Percentiles rank a stretch among this genome's conserved stretches.
Conservation (phyloP, 805 yeast species). For the Ogataea methanolica region DNA sequence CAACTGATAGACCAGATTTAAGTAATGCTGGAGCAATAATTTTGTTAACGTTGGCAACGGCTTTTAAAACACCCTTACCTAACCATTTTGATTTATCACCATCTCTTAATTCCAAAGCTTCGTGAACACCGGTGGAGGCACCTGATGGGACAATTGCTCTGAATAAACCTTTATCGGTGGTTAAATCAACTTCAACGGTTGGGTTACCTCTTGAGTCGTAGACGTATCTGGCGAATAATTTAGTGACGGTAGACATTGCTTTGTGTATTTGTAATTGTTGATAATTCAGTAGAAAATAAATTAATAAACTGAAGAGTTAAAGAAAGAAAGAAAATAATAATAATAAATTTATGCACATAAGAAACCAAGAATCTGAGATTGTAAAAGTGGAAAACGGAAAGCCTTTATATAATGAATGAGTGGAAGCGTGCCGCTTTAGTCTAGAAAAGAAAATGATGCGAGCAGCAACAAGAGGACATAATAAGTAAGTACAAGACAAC, state of each 20-base stretch:
- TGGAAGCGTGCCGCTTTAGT: too few relatives aligned
- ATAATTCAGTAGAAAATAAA: too few relatives aligned
- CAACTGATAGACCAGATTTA: slow-evolving; percentile 75
- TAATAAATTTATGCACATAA: too few relatives aligned
- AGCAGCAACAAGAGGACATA: too few relatives aligned
- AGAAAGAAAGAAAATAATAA: too few relatives aligned
- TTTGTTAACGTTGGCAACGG: slow-evolving; percentile 93
- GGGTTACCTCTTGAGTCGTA: slow-evolving; percentile 99
- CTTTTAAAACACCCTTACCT: slow-evolving; percentile 98
- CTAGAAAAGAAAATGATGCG: too few relatives aligned
- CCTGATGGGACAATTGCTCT: slow-evolving; percentile 99
- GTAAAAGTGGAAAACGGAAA: too few relatives aligned
- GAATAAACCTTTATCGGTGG: slow-evolving; percentile 91
- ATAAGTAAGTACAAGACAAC: too few relatives aligned
- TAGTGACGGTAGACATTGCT: slow-evolving; percentile 59
- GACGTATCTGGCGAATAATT: slow-evolving; percentile 91
- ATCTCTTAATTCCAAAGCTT: slow-evolving; percentile 98
- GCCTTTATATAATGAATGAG: too few relatives aligned
- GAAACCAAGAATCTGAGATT: too few relatives aligned
- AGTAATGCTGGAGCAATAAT: slow-evolving; percentile 92
- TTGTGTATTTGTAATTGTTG: too few relatives aligned
- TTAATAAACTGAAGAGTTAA: too few relatives aligned
- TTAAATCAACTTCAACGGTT: slow-evolving; percentile 96
- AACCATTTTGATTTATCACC: slow-evolving; percentile 96
- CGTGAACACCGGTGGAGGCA: slow-evolving; percentile 98